Conservation (phyloP, 2,329 filamentous ascomycete genomes). For the Microascus cirrosus region DNA sequence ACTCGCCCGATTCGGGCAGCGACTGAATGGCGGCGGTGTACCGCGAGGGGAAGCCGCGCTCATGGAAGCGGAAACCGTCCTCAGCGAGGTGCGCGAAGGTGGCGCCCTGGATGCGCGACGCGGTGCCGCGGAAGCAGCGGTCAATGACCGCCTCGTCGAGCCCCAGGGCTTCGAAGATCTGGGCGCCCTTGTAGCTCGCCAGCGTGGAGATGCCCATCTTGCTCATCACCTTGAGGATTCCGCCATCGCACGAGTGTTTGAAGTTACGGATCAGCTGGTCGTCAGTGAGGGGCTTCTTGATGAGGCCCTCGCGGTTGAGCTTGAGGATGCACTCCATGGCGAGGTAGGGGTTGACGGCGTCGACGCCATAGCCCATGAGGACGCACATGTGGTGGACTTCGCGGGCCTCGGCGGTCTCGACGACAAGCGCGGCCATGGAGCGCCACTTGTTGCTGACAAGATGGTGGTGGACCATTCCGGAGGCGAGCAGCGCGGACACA, state of each 20-base stretch:
- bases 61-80: slow-evolving; percentile 89
- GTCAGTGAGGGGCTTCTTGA: slow-evolving; percentile 77
- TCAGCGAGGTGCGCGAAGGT: slow-evolving; percentile 91
- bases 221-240: slow-evolving; percentile 97
- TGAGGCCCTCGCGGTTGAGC: slow-evolving; percentile 86
- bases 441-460: slow-evolving; percentile 93
- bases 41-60: slow-evolving; percentile 79
- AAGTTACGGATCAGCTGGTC: slow-evolving; percentile 87
- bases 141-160: slow-evolving; percentile 88
- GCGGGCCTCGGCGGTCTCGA: slow-evolving; percentile 90
- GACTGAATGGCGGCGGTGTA: slow-evolving; percentile 67
- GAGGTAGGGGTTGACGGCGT: slow-evolving; percentile 89
- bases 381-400: slow-evolving; percentile 99
- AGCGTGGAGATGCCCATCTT: slow-evolving; percentile 99
- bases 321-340: slow-evolving; percentile 95
- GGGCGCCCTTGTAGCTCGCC: slow-evolving; percentile 92
- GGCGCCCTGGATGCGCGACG: slow-evolving; percentile 86
- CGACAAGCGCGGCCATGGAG: slow-evolving; percentile 72
- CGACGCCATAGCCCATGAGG: slow-evolving; percentile 88
- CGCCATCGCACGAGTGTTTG: slow-evolving; percentile 91
- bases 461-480: slow-evolving; percentile 90
- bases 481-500: slow-evolving; percentile 78
- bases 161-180: slow-evolving; percentile 94
- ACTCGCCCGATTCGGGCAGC: slow-evolving; percentile 86
- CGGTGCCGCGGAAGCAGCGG: slow-evolving; percentile 88